Base-by-base conservation (phyloP, 805 yeast species). In the Pichia manshurica region DNA sequence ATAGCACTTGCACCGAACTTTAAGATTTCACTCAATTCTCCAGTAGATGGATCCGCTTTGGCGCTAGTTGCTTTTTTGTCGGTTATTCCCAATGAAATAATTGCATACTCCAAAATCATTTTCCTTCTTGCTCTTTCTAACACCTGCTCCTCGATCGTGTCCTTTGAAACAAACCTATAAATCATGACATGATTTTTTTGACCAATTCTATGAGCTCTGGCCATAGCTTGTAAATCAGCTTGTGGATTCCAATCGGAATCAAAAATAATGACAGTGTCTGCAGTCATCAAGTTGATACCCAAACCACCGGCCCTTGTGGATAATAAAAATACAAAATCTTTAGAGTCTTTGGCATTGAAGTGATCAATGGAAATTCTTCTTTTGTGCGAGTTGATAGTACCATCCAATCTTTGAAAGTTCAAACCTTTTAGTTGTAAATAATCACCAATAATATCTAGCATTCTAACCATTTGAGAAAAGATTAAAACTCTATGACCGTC, bases 221-320 rank as follows among this genome's bases (percentile, higher is more conserved):
- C 99, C 99, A 93, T 93, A 1, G 99, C 99, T 68, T 93, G 99
- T 59, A 93, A 73, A 74, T 93, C 99, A 0, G 99, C 99, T 66
- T 93, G 99, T 0, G 99, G 99, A 63, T 93, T 93, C 99, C 99
- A 93, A 70, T 93, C 99, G 4, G 96, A 87, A 67, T 93, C 99
- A 68, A 93, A 93, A 36, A 93, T 91, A 57, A 93, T 87, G 25
- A 93, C 99, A 7, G 99, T 93, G 62, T 93, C 99, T 3, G 99
- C 99, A 5, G 99, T 93, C 99, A 93, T 93, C 63, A 93, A 74
- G 65, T 93, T 93, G 63, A 93, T 93, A 68, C 99, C 99, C 52
- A 93, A 74, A 46, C 99, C 99, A 72, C 99, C 99, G 13, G 99
- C 99, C 71, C 99, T 80, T 1, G 99, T 93, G 21, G 95, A 84